Base-by-base conservation (phyloP, 106 monocot species). In the Allium cepa region DNA sequence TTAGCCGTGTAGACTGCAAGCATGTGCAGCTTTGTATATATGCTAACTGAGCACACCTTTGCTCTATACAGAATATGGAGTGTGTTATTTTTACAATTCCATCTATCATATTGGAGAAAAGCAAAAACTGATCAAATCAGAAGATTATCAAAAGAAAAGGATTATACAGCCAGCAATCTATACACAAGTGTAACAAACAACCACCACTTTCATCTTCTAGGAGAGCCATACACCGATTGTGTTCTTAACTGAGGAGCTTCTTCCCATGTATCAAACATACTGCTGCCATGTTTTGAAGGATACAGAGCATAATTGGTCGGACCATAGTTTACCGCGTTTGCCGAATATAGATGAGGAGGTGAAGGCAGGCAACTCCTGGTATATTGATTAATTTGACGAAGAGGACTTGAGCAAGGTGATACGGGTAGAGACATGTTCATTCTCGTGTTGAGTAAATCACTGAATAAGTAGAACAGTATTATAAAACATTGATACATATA, bases 401-500 rank as follows among this genome's bases (percentile, higher is more conserved):
- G 14, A 8, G 93, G 93, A 47, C 93, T 93, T 59, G 93, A 93
- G 63, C 89, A 89, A 7, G 93, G 93, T 2, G 93, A 93, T 0
- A 86, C 89, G 2, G 88, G 93, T 16, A 93, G 75, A n/a, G 93
- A 93, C 79, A 93, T 71, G 75, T 93, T 89, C 77, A 63, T 62
- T 80, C 86, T 82, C 67, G 64, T 28, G 62, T 68, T 68, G 46
- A 48, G 59, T 27, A 68, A 51, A 62, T 79, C 71, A 61, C 88
- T 88, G 77, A 36, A 36, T 36, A 36, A 36, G 36, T 4, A 36
- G 3, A 4, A 36, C 5, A 5, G 36, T 36, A 5, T 36, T 36
- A 36, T 36, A 4, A 36, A 36, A 36, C 36, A 4, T 36, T 36
- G 36, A 36, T 4, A 4, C n/a, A n/a, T n/a, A 4, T 5, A 36